phyloP scores from a whole-genome alignment of 148 eudicot species.

The Chenopodium berlandieri region DNA sequence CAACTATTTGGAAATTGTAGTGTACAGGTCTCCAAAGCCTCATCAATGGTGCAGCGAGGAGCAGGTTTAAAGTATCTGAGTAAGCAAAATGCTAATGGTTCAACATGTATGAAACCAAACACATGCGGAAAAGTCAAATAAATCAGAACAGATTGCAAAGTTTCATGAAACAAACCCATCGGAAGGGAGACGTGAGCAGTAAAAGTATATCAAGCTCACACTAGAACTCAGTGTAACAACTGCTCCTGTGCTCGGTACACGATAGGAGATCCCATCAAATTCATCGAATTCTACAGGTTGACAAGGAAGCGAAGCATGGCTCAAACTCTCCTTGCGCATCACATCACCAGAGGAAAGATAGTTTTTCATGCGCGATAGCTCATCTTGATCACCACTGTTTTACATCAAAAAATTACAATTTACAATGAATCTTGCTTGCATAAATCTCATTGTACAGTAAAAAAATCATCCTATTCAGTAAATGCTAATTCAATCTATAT shows the following conservation, averaged over 20 bases:
- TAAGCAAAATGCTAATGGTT: conserved; percentile 15
- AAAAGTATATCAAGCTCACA: conserved; percentile 58
- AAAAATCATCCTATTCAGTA: background rate
- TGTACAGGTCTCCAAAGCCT: conserved; percentile 41
- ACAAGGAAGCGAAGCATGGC: conserved; percentile 67
- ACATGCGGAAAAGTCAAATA: background rate
- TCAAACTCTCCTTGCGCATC: conserved; percentile 70
- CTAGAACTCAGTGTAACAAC: conserved; percentile 64
- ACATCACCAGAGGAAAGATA: conserved; percentile 60
- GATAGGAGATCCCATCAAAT: conserved; percentile 44
- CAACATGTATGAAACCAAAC: background rate
- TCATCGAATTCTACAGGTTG: conserved; percentile 44
- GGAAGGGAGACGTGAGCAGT: conserved; percentile 85
- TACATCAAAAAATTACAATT: conserved; percentile 9
- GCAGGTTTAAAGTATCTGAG: conserved; percentile 74
- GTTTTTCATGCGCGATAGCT: conserved; percentile 44
- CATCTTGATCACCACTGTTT: conserved; percentile 54
- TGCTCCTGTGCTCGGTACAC: conserved; percentile 80
- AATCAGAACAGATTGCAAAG: background rate
- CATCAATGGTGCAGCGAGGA: conserved; percentile 52
- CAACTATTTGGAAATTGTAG: conserved; percentile 69
- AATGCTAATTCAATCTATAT: background rate
- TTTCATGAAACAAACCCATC: conserved; percentile 56
- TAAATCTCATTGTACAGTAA: background rate
- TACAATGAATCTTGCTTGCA: background rate